Base-by-base conservation (phyloP, 2,329 filamentous ascomycete genomes). In the Didymella keratinophila region DNA sequence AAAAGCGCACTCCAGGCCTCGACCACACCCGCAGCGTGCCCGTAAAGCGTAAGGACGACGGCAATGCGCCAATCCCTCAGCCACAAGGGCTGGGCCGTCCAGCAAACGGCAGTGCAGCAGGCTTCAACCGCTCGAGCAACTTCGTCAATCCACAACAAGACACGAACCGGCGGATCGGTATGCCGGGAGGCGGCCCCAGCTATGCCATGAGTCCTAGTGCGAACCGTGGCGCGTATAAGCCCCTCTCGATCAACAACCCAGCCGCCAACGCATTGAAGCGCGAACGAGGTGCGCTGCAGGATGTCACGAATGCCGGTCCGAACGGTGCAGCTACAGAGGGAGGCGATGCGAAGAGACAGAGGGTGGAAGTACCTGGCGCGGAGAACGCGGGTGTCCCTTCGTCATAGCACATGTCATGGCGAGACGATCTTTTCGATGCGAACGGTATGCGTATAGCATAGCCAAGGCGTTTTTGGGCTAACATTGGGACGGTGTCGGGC, bases 1-100 rank as follows among this genome's bases (percentile, higher is more conserved):
- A 61, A 2, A 58, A 75, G 52, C 93, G 94, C 73, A 97, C 94
- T 0, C 90, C 90, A 0, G 93, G 93, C 2, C 85, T 97, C 37
- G 92, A 97, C 70, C 92, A 96, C 71, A 87, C 80, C 21, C 89
- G 86, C 50, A 93, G 90, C 4, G 88, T 89, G 51, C 92, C 93
- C 0, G 79, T 97, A 2, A 84, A 83, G 4, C 85, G 83, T 61
- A 82, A 81, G 39, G 67, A 71, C 27, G 64, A 76, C 36, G 62
- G 62, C 10, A 64, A 63, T 10, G 67, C 67, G 0, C 62, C 66
- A 1, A 46, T 60, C 10, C 67, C 64, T 2, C 58, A 58, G 25
- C 48, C 61, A 7, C 58, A 66, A 36, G 54, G 61, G 23, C 28
- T 62, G 10, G 50, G 60, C 39, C 61, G 59, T 39, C 61, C 59